Base-by-base conservation (phyloP, 129 eudicot genomes). In the Pseudognaphalium luteoalbum region DNA sequence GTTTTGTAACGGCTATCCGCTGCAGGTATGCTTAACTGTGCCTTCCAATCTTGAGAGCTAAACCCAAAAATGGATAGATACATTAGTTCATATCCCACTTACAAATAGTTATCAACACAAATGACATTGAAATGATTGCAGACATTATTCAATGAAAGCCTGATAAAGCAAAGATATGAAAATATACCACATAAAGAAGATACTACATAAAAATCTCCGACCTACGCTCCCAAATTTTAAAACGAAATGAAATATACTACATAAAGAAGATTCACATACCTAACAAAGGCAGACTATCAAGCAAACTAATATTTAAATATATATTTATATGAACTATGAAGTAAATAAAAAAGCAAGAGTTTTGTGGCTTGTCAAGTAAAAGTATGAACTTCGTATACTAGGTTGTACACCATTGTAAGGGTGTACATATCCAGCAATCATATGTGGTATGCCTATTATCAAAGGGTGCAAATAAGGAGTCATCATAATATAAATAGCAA, bases 1-100 rank as follows among this genome's bases (percentile, higher is more conserved):
- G 93, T 90, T 84, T 22, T 85, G 84, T 70, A 90, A 32, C 96
- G 96, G 68, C 80, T 80, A 75, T 90, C 96, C 4, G 86, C 74
- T 65, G 86, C 84, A 68, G 93, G 96, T 34, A 85, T 73, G 81
- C 71, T 82, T 54, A 90, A 70, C 20, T 78, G 82, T 4, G 83
- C 88, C 77, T 90, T 90, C 91, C 96, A 88, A 57, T 87, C 93
- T 77, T 90, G 86, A 57, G 96, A 85, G 68, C 96, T 90, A 70
- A 81, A 69, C 47, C 68, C 35, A 44, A 64, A 10, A 79, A 72
- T 34, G 67, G 67, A 79, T 5, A 79, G 50, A 70, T 11, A 78
- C 12, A 70, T 78, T 60, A 78, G 66, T 78, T 70, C 77, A 71
- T 4, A 21, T 22, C 33, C 62, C 1, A 7, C 12, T 61, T 78